These are phyloP conservation scores for Hypsizygus marmoreus DNA, from an alignment of 768 basidiomycete species.

Conservation along the genomic window DNA sequence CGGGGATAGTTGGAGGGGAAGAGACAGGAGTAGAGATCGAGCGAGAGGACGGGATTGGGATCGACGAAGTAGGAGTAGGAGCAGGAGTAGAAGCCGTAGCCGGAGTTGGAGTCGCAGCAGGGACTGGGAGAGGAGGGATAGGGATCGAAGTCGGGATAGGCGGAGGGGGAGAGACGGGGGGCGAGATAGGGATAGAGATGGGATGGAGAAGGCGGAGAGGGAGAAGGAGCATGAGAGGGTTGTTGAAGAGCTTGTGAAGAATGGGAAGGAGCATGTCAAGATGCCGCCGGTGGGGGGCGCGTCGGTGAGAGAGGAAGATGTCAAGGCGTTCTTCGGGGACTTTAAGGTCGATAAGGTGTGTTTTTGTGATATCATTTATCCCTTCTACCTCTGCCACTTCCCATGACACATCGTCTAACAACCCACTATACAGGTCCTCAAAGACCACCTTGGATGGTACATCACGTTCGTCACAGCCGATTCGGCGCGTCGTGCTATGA, in stretches of 20 bases:
- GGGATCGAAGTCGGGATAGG: slow-evolving; percentile 7
- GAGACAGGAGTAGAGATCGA: slow-evolving; percentile 8
- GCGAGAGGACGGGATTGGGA: slow-evolving; percentile 2
- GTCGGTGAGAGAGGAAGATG: slow-evolving; percentile 64
- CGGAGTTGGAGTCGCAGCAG: slow-evolving; percentile 4
- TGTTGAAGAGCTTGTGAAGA: slow-evolving; percentile 54
- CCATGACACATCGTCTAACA: background rate
- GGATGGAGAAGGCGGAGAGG: slow-evolving; percentile 27
- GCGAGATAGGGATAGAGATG: slow-evolving; percentile 17
- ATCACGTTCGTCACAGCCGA: slow-evolving; percentile 71
- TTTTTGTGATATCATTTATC: slow-evolving; percentile 15
- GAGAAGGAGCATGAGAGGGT: slow-evolving; percentile 42
- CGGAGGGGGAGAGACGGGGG: slow-evolving; percentile 10
- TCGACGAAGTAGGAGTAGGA: slow-evolving; percentile 27
- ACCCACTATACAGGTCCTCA: slow-evolving; percentile 73
- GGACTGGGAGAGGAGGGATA: slow-evolving; percentile 4
- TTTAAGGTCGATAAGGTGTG: slow-evolving; percentile 77
- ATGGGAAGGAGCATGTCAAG: slow-evolving; percentile 67
- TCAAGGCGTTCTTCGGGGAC: slow-evolving; percentile 65
- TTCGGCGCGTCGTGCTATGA: slow-evolving; percentile 65
- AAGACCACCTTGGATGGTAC: slow-evolving; percentile 75
- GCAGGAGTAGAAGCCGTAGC: slow-evolving; percentile 9
- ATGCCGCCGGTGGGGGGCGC: slow-evolving; percentile 45
- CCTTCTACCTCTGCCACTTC: slow-evolving; percentile 4
- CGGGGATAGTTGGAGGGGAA: slow-evolving; percentile 32